Percentiles rank a stretch among this genome's conserved stretches.
Conservation (phyloP, 345 rosid species). For the Carallia brachiata region DNA sequence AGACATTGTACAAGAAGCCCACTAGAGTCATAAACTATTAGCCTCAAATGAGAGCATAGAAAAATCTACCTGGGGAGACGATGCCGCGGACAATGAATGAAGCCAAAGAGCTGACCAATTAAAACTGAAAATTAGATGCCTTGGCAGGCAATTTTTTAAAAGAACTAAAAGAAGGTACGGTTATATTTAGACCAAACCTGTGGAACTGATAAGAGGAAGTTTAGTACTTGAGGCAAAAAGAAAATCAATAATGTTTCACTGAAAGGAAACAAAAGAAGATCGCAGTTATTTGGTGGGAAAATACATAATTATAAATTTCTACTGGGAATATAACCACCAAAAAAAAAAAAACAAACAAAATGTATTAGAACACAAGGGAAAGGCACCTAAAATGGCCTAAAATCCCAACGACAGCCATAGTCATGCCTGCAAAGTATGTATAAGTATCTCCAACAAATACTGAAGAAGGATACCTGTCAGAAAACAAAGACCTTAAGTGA, state of each 20-base stretch:
- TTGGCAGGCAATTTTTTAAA: constrained; percentile 3
- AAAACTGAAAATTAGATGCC: constrained; percentile 25
- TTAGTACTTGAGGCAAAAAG: constrained; percentile 89
- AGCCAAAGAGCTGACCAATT: constrained; percentile 72
- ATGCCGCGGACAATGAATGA: constrained; percentile 85
- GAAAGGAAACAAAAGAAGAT: constrained; percentile 23
- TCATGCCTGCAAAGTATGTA: constrained; percentile 97
- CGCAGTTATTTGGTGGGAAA: too few relatives aligned
- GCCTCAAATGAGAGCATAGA: constrained; percentile 1
- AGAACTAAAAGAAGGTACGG: constrained; percentile 15
- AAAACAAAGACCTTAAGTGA: constrained; percentile 15
- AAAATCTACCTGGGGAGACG: constrained; percentile 79
- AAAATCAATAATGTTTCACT: constrained; percentile 94
- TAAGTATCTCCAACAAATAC: constrained; percentile 99
- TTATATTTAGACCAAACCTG: constrained; percentile 58
- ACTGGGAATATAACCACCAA: not conserved
- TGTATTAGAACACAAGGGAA: not conserved
- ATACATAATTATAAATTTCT: not conserved
- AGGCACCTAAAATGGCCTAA: constrained; percentile 86
- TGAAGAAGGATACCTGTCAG: constrained; percentile 86
- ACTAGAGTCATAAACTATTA: constrained; percentile 1
- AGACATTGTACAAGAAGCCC: not conserved
- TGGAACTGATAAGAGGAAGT: constrained; percentile 86
- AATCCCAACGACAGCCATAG: constrained; percentile 96
- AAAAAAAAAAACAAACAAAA: not conserved